These are phyloP conservation scores for Aspergillus oerlinghausenensis DNA, from an alignment of 2,329 filamentous ascomycete genomes.

Conservation along the genomic window DNA sequence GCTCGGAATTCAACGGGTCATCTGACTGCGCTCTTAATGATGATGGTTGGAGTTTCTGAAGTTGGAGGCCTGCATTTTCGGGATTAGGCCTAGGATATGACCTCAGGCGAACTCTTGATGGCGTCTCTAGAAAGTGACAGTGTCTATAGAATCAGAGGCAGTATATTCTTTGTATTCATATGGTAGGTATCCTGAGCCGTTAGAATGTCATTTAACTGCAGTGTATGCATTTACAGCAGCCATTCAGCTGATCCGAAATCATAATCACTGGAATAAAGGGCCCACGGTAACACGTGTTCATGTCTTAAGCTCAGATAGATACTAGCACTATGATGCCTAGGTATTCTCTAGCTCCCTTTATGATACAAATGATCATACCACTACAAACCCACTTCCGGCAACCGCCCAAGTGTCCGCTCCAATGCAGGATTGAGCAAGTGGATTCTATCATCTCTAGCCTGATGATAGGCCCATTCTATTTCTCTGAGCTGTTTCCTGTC, in stretches of 20 bases:
- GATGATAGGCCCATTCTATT: neutral
- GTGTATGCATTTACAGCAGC: neutral
- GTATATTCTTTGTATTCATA: neutral
- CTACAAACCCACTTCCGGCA: neutral
- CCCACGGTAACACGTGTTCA: conserved; percentile 12
- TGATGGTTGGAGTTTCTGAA: neutral
- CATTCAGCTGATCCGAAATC: neutral
- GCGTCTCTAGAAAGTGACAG: too few species aligned
- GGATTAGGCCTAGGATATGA: neutral
- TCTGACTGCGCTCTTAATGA: neutral
- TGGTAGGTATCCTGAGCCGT: too few species aligned
- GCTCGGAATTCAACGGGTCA: neutral
- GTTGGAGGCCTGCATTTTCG: neutral
- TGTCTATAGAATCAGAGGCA: neutral
- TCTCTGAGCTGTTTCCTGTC: neutral
- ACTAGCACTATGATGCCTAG: neutral
- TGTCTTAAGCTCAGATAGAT: neutral
- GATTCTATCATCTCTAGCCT: neutral
- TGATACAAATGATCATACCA: conserved; percentile 6
- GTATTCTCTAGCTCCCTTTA: neutral
- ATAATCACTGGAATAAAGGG: neutral
- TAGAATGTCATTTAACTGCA: too few species aligned
- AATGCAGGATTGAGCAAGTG: neutral
- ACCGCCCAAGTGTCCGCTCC: neutral
- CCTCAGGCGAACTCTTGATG: too few species aligned